Evolutionary conservation across 352 stramenopile species (phyloP).

Genomic region (Pythium phragmitis): DNA sequence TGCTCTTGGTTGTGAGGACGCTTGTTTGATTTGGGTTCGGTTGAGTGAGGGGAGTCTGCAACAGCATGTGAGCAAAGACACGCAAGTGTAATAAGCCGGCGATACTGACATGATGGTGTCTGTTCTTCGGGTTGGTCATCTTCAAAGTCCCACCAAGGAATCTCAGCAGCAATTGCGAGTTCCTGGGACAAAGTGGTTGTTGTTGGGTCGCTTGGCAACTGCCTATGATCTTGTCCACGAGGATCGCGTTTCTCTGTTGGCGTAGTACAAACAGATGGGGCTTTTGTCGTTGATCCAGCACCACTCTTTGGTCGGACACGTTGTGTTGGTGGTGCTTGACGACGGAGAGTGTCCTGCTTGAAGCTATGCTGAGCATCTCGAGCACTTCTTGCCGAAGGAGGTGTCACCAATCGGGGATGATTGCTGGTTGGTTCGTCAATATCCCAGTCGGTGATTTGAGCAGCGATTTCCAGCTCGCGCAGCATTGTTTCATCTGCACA

Average conservation of each 20-base stretch:
- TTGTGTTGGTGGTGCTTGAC: no score
- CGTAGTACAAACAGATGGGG: not conserved
- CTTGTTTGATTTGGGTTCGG: not conserved
- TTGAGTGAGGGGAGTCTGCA: not conserved
- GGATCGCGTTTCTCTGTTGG: not conserved
- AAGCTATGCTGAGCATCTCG: not conserved
- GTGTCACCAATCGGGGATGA: conserved; percentile 20
- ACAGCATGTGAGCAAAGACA: not conserved
- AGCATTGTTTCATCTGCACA: conserved; percentile 16
- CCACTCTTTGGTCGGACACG: no score
- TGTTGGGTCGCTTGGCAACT: not conserved
- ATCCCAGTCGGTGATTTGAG: conserved; percentile 56
- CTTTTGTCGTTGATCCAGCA: not conserved
- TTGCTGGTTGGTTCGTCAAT: conserved; percentile 27
- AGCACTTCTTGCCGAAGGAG: conserved; percentile 8
- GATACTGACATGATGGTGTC: no score
- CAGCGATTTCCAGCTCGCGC: conserved; percentile 48
- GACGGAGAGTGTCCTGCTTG: no score
- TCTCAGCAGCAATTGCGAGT: conserved; percentile 22
- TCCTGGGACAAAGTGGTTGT: conserved; percentile 20
- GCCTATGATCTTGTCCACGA: not conserved
- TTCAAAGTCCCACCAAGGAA: conserved; percentile 28
- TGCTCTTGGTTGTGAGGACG: not conserved
- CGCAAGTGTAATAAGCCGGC: no score
- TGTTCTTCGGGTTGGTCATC: not conserved